Conservation (phyloP, 2,329 filamentous ascomycete species). For the Aspergillus clavatus region DNA sequence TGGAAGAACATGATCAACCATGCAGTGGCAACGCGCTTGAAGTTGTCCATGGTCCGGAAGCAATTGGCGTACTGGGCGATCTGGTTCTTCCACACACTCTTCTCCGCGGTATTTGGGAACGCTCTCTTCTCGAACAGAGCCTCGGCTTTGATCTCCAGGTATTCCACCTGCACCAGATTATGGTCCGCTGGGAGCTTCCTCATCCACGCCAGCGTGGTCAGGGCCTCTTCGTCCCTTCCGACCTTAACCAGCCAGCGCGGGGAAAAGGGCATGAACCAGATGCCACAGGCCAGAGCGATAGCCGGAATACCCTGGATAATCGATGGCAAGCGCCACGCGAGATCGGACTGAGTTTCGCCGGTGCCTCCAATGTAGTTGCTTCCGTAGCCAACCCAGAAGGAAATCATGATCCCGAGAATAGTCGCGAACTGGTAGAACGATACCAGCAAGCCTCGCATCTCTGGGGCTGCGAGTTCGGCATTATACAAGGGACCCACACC, state of each 20-base stretch:
- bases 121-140: slow-evolving; percentile 40
- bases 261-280: slow-evolving; percentile 50
- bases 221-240: slow-evolving; percentile 44
- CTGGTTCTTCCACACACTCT: slow-evolving; percentile 43
- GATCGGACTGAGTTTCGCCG: slow-evolving; percentile 29
- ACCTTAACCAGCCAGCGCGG: slow-evolving; percentile 50
- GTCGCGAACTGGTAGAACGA: slow-evolving; percentile 34
- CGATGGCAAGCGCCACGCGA: slow-evolving; percentile 45
- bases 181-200: slow-evolving; percentile 30
- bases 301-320: slow-evolving; percentile 43
- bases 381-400: slow-evolving; percentile 38
- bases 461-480: slow-evolving; percentile 42
- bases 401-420: slow-evolving; percentile 34
- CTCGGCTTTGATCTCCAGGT: slow-evolving; percentile 47
- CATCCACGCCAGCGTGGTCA: slow-evolving; percentile 22
- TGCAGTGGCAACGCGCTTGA: slow-evolving; percentile 44
- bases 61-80: slow-evolving; percentile 50
- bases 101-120: slow-evolving; percentile 43
- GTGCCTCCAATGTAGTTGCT: slow-evolving; percentile 38
- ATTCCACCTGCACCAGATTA: slow-evolving; percentile 42
- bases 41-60: slow-evolving; percentile 47
- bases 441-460: slow-evolving; percentile 30
- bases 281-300: slow-evolving; percentile 30
- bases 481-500: slow-evolving; percentile 47
- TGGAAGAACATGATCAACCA: slow-evolving; percentile 49